Evolutionary conservation across 2,329 filamentous ascomycete species (phyloP).

Genomic region (Talaromyces pinophilus): DNA sequence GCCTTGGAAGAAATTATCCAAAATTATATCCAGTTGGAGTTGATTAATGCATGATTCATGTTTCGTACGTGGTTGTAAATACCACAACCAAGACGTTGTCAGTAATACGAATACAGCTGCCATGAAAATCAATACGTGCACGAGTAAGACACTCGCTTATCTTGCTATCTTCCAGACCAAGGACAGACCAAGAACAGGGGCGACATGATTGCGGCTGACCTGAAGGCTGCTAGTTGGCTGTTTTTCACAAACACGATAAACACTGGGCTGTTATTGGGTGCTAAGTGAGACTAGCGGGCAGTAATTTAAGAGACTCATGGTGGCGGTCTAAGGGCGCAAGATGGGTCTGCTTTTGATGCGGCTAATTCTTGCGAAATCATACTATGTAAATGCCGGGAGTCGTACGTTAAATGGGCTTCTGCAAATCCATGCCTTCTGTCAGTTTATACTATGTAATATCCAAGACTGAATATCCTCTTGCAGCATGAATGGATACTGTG

Average conservation of each 20-base stretch:
- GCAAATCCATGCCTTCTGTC: not conserved
- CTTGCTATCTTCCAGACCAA: not conserved
- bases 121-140: not conserved
- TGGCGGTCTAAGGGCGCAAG: not conserved
- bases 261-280: not conserved
- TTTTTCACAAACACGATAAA: not conserved
- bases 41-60: not conserved
- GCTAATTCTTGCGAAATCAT: not conserved
- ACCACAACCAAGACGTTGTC: not conserved
- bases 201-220: not conserved
- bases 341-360: not conserved
- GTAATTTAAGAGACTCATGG: not conserved
- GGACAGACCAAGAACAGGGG: not conserved
- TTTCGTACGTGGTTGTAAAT: not conserved
- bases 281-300: not conserved
- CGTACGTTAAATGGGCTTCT: not conserved
- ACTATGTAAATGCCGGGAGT: not conserved
- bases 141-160: not conserved
- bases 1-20: not conserved
- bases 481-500: too few relatives aligned
- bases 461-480: too few relatives aligned
- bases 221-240: not conserved
- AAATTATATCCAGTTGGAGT: not conserved
- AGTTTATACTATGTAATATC: too few relatives aligned
- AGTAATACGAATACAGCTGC: not conserved